A percentile compares a stretch with the other conserved stretches of the same genome.
Conservation (phyloP, 495 filamentous ascomycete genomes). For the Venustampulla echinocandica region DNA sequence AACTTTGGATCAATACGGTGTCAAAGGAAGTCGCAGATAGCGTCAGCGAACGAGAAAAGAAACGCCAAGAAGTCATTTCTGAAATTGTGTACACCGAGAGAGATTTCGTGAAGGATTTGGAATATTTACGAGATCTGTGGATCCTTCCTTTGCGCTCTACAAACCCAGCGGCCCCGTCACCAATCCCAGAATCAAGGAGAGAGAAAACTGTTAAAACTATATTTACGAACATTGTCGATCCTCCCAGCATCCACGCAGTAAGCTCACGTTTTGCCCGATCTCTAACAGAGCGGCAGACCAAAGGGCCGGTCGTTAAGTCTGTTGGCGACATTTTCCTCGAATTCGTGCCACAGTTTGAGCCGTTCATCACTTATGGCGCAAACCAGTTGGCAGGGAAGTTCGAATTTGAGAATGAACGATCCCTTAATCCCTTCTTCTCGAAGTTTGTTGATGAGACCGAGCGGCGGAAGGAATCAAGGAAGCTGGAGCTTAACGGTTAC, state of each 20-base stretch:
- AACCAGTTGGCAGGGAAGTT: slow-evolving; percentile 96
- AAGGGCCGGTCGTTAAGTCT: slow-evolving; percentile 76
- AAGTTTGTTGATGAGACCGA: slow-evolving; percentile 97
- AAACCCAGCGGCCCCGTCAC: slow-evolving; percentile 58
- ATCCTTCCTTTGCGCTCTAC: slow-evolving; percentile 77
- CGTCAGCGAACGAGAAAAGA: slow-evolving; percentile 85
- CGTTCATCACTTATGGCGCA: slow-evolving; percentile 94
- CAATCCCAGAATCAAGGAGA: slow-evolving; percentile 78
- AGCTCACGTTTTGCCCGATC: slow-evolving; percentile 81
- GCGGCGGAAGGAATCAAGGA: slow-evolving; percentile 88
- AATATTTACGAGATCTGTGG: slow-evolving; percentile 98
- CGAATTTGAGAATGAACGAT: slow-evolving; percentile 94
- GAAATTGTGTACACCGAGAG: slow-evolving; percentile 98
- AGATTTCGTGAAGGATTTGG: slow-evolving; percentile 98
- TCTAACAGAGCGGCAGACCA: slow-evolving; percentile 82
- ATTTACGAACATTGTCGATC: slow-evolving; percentile 89
- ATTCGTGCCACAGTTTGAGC: slow-evolving; percentile 84
- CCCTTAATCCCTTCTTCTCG: slow-evolving; percentile 73
- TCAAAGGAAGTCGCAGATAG: slow-evolving; percentile 88
- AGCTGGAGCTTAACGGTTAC: slow-evolving; percentile 96
- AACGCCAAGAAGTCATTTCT: slow-evolving; percentile 94
- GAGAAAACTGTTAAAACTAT: slow-evolving; percentile 90
- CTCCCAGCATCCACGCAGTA: slow-evolving; percentile 67
- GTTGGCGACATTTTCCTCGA: slow-evolving; percentile 93
- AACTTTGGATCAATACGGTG: slow-evolving; percentile 98